Percentiles rank a stretch among this genome's conserved stretches.
These are phyloP conservation scores for Sisymbrium altissimum DNA, from an alignment of 345 rosid genomes.

Conservation along the genomic window DNA sequence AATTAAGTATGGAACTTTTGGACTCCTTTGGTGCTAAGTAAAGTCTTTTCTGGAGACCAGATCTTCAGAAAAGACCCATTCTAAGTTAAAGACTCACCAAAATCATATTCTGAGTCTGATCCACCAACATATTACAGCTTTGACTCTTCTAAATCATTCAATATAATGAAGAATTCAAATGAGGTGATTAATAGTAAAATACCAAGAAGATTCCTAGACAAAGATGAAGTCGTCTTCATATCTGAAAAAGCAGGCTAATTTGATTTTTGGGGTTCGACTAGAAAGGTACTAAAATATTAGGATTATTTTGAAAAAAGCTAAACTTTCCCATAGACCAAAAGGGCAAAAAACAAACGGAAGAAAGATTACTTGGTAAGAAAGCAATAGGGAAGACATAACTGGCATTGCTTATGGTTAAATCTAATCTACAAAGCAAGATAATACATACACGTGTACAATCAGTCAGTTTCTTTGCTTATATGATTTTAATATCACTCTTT, in stretches of 20 bases:
- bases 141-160: not conserved
- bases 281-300: not conserved
- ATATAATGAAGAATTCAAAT: not conserved
- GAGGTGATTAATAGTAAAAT: not conserved
- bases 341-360: not conserved
- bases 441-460: not conserved
- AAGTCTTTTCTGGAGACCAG: too few relatives aligned
- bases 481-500: constrained; percentile 40
- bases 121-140: not conserved
- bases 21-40: not conserved
- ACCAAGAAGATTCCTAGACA: too few relatives aligned
- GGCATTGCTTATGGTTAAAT: not conserved
- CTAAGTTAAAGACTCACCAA: too few relatives aligned
- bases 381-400: not conserved
- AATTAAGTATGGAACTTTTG: not conserved
- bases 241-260: not conserved
- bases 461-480: not conserved
- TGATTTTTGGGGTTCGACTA: not conserved
- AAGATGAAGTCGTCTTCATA: too few relatives aligned
- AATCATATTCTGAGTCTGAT: too few relatives aligned
- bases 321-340: not conserved
- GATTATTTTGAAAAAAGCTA: not conserved
- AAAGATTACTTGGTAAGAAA: constrained; percentile 5
- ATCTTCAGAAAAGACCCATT: too few relatives aligned
- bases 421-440: not conserved